phyloP scores from a whole-genome alignment of 208 protist species.

The Leishmania major region DNA sequence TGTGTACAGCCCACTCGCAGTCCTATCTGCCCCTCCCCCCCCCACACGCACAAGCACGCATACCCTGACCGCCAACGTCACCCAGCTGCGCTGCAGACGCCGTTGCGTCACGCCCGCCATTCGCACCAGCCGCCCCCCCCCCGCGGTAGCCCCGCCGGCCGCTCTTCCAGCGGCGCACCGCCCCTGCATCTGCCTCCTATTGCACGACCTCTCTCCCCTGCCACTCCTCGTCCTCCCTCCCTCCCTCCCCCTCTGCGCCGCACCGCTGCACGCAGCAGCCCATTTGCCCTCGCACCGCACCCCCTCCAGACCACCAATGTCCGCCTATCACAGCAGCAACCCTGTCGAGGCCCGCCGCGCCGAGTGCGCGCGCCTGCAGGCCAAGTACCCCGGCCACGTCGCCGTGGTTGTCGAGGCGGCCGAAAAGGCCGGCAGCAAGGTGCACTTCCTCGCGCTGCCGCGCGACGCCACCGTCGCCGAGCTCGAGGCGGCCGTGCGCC shows the following conservation, averaged over 20 bases:
- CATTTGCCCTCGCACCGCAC: background rate
- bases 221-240: background rate
- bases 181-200: background rate
- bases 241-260: background rate
- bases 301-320: background rate
- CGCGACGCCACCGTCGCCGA: conserved; percentile 21
- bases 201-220: background rate
- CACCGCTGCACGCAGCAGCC: background rate
- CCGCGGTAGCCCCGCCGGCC: no score
- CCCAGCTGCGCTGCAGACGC: background rate
- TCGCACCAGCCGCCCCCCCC: no score
- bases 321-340: no score
- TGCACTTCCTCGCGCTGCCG: no score
- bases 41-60: background rate
- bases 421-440: no score
- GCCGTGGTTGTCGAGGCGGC: no score
- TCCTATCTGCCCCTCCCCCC: background rate
- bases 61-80: background rate
- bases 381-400: no score
- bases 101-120: no score
- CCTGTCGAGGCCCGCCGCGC: no score
- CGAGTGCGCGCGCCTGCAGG: no score
- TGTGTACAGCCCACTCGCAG: background rate
- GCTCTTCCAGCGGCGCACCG: no score
- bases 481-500: conserved; percentile 20